A percentile compares a stretch with the other conserved stretches of the same genome.
phyloP scores from a whole-genome alignment of 768 basidiomycete species.

The Pleurotus tuber-regium region DNA sequence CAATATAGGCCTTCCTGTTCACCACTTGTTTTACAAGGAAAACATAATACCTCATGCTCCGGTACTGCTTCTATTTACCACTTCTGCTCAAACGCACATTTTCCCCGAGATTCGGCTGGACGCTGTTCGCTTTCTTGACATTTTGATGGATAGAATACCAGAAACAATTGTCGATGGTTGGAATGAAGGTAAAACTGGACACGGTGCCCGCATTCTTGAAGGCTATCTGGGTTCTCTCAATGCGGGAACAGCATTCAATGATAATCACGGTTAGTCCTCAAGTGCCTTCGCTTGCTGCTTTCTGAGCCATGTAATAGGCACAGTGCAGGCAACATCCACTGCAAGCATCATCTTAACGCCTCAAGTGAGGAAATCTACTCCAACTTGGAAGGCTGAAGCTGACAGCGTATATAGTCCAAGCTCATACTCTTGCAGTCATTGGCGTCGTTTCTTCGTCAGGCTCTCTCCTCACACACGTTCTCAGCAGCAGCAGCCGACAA shows the following conservation, averaged over 20 bases:
- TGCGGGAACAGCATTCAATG: slow-evolving; percentile 61
- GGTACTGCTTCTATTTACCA: slow-evolving; percentile 76
- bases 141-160: slow-evolving; percentile 72
- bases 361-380: slow-evolving; percentile 41
- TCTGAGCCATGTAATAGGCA: slow-evolving; percentile 25
- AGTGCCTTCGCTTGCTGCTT: neutral
- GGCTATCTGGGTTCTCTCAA: slow-evolving; percentile 81
- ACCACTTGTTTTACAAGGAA: slow-evolving; percentile 41
- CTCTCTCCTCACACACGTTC: slow-evolving; percentile 27
- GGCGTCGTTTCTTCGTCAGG: slow-evolving; percentile 58
- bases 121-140: slow-evolving; percentile 74
- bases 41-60: slow-evolving; percentile 73
- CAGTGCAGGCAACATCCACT: slow-evolving; percentile 52
- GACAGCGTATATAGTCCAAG: slow-evolving; percentile 55
- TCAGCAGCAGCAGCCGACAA: too few species aligned
- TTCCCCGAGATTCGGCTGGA: slow-evolving; percentile 95
- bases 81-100: slow-evolving; percentile 91
- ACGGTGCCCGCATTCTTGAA: slow-evolving; percentile 67
- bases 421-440: slow-evolving; percentile 74
- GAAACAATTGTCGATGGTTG: slow-evolving; percentile 66
- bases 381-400: slow-evolving; percentile 2
- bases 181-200: slow-evolving; percentile 46
- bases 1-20: slow-evolving; percentile 1
- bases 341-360: slow-evolving; percentile 65
- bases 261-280: slow-evolving; percentile 44